These are phyloP conservation scores for Gossypium schwendimanii DNA, from an alignment of 441 rosid species.

Conservation along the genomic window DNA sequence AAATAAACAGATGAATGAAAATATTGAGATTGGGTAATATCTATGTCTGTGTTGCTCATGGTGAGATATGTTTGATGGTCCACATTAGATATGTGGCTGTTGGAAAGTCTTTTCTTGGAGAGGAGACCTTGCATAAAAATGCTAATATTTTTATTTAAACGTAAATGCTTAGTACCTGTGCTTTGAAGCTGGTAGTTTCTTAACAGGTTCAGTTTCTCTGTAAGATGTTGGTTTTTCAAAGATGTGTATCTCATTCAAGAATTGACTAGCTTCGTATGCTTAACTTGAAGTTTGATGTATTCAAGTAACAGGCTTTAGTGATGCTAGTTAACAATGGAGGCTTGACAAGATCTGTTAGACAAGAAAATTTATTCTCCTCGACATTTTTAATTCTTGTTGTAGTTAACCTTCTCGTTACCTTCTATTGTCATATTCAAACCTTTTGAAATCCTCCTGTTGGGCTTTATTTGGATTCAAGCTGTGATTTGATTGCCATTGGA, in stretches of 20 bases:
- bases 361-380: slow-evolving; percentile 2
- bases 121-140: slow-evolving; percentile 3
- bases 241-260: not conserved
- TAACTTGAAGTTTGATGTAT: not conserved
- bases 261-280: not conserved
- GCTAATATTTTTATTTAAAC: not conserved
- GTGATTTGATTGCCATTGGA: not conserved
- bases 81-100: not conserved
- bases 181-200: not conserved
- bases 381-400: not conserved
- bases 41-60: not conserved
- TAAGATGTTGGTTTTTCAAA: not conserved
- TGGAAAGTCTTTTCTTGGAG: not conserved
- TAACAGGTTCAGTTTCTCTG: not conserved
- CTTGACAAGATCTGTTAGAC: slow-evolving; percentile 1
- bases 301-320: not conserved
- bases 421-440: not conserved
- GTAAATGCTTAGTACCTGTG: not conserved
- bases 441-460: not conserved
- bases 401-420: not conserved
- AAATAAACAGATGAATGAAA: not conserved
- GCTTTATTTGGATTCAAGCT: not conserved
- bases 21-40: not conserved
- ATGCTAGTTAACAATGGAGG: not conserved
- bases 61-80: not conserved